Percentiles rank a stretch among this genome's conserved stretches.
These are phyloP conservation scores for Malassezia globosa DNA, from an alignment of 1,284 basidiomycete species.

Conservation along the genomic window DNA sequence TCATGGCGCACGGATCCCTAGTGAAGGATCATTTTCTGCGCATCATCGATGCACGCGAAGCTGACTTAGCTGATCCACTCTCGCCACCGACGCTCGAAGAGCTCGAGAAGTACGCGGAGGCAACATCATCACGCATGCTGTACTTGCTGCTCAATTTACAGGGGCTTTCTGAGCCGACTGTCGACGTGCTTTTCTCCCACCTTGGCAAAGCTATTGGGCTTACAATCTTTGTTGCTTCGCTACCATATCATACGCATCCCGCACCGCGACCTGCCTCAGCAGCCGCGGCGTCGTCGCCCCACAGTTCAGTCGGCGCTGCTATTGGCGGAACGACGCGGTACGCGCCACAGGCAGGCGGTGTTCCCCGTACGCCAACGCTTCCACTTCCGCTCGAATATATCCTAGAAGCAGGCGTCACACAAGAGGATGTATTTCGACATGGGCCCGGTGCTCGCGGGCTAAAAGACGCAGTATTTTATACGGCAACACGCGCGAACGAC, in stretches of 20 bases:
- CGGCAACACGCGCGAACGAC: slow-evolving; percentile 81
- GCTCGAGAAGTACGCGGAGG: slow-evolving; percentile 37
- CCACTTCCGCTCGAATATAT: slow-evolving; percentile 75
- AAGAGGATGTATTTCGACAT: slow-evolving; percentile 71
- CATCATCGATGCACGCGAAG: slow-evolving; percentile 41
- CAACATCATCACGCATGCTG: slow-evolving; percentile 38
- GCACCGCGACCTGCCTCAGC: slow-evolving; percentile 24
- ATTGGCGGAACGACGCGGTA: slow-evolving; percentile 10
- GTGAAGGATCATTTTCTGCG: slow-evolving; percentile 42
- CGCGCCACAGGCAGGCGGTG: slow-evolving; percentile 9
- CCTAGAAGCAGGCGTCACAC: slow-evolving; percentile 64
- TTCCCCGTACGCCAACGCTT: slow-evolving; percentile 49
- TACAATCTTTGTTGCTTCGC: slow-evolving; percentile 23
- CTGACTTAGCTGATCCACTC: slow-evolving; percentile 31
- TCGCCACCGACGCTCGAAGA: slow-evolving; percentile 31
- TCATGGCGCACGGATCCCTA: slow-evolving; percentile 27
- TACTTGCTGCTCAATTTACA: slow-evolving; percentile 26
- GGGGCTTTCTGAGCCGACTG: slow-evolving; percentile 26
- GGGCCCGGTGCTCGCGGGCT: slow-evolving; percentile 59
- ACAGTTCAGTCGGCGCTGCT: no score
- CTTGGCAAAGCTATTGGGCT: slow-evolving; percentile 44
- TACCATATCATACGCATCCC: slow-evolving; percentile 38
- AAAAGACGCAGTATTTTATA: slow-evolving; percentile 65
- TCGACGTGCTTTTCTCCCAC: slow-evolving; percentile 43
- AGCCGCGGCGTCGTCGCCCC: not conserved